Conservation (phyloP, 2,329 filamentous ascomycete genomes). For the Juglanconis sp. region DNA sequence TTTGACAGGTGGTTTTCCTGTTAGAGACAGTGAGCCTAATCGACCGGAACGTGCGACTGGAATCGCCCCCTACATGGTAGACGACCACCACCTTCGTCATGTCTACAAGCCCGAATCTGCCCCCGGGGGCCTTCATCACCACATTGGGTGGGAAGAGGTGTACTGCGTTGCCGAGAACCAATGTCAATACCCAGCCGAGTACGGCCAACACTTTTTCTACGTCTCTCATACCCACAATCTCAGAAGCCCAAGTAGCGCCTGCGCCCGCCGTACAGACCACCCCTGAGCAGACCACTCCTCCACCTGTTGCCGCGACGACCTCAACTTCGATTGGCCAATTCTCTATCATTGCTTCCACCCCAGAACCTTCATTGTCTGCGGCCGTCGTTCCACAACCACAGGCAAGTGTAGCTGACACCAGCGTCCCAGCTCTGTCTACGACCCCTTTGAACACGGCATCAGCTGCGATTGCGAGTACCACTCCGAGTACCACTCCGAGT, state of each 20-base stretch:
- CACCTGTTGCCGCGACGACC: constrained; percentile 17
- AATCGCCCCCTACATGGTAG: constrained; percentile 34
- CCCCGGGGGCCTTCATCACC: constrained; percentile 46
- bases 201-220: constrained; percentile 18
- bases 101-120: constrained; percentile 41
- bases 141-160: constrained; percentile 49
- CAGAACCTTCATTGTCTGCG: constrained; percentile 21
- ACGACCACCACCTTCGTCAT: constrained; percentile 30
- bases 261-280: constrained; percentile 14
- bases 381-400: constrained; percentile 19
- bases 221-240: constrained; percentile 4
- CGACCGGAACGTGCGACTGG: constrained; percentile 36
- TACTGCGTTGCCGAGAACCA: constrained; percentile 47
- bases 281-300: constrained; percentile 1
- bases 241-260: constrained; percentile 20
- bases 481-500: constrained; percentile 11
- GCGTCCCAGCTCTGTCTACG: constrained; percentile 24
- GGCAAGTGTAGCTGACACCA: constrained; percentile 36
- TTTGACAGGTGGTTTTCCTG: constrained; percentile 28
- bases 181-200: constrained; percentile 21
- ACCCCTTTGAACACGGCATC: constrained; percentile 18
- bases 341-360: constrained; percentile 21
- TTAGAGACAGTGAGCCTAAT: constrained; percentile 22
- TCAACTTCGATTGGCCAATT: constrained; percentile 18
- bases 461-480: neutral